Percentiles rank a stretch among this genome's conserved stretches.
phyloP scores from a whole-genome alignment of 108 stramenopile species.

The Skeletonema menzelii region DNA sequence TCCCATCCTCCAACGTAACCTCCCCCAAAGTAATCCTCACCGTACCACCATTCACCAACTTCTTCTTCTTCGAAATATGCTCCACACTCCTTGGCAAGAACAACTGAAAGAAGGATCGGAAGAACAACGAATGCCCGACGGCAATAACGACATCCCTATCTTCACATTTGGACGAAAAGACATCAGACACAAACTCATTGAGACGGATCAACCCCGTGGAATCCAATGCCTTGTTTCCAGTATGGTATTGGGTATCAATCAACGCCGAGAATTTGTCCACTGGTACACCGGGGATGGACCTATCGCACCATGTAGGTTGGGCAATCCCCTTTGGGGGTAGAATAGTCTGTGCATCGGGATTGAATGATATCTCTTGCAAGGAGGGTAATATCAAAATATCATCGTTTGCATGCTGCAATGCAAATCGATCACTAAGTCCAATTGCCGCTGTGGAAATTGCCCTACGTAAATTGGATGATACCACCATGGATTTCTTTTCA shows the following conservation, averaged over 20 bases:
- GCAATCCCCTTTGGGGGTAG: slow-evolving; percentile 57
- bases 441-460: slow-evolving; percentile 84
- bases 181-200: slow-evolving; percentile 64
- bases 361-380: slow-evolving; percentile 86
- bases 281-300: slow-evolving; percentile 21
- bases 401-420: slow-evolving; percentile 36
- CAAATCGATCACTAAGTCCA: slow-evolving; percentile 67
- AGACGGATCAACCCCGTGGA: slow-evolving; percentile 76
- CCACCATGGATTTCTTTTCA: slow-evolving; percentile 52
- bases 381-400: slow-evolving; percentile 62
- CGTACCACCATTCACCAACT: slow-evolving; percentile 85
- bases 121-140: slow-evolving; percentile 90
- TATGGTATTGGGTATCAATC: slow-evolving; percentile 62
- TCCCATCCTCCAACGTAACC: slow-evolving; percentile 49
- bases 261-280: slow-evolving; percentile 46
- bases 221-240: slow-evolving; percentile 80
- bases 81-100: slow-evolving; percentile 68
- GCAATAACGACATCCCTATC: slow-evolving; percentile 61
- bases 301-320: slow-evolving; percentile 70
- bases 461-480: slow-evolving; percentile 81
- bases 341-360: slow-evolving; percentile 88
- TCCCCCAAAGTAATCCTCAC: slow-evolving; percentile 77
- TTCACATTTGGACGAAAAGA: slow-evolving; percentile 62
- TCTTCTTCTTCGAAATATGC: slow-evolving; percentile 80
- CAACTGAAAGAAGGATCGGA: slow-evolving; percentile 80